These are phyloP conservation scores for Pinus albicaulis DNA, from an alignment of 75 land plant species.

Conservation along the genomic window DNA sequence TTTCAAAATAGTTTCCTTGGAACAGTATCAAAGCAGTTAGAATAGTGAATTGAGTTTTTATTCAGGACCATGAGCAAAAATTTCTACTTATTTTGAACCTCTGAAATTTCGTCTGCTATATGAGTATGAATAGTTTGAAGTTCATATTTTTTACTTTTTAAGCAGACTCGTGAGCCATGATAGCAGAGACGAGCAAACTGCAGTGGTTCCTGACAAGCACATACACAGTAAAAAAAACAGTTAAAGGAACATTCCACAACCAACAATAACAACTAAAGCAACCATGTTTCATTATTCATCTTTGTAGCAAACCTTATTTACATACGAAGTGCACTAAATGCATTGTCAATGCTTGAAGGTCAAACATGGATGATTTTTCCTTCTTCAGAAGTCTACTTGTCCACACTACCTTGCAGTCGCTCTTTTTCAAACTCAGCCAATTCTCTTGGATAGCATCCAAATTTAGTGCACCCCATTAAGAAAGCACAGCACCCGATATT, in stretches of 20 bases:
- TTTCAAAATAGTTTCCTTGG: too few species aligned
- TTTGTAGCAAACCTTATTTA: neutral
- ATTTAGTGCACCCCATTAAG: conserved; percentile 30
- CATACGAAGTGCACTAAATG: conserved; percentile 88
- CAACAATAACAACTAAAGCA: neutral
- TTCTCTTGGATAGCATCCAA: conserved; percentile 19
- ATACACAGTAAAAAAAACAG: neutral
- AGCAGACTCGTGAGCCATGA: too few species aligned
- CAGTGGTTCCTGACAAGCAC: neutral
- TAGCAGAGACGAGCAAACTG: neutral
- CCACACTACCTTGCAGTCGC: conserved; percentile 59
- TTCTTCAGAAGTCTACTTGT: conserved; percentile 95
- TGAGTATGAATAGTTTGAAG: too few species aligned
- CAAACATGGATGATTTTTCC: conserved; percentile 95
- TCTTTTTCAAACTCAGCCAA: conserved; percentile 37
- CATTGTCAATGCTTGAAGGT: conserved; percentile 95
- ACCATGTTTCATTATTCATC: neutral
- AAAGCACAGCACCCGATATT: conserved; percentile 64
- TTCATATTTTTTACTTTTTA: too few species aligned
- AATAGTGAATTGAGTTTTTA: too few species aligned
- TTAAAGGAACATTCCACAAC: neutral
- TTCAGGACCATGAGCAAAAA: too few species aligned
- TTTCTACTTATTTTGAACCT: too few species aligned
- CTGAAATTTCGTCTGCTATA: too few species aligned
- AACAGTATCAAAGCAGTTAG: too few species aligned